Evolutionary conservation across 768 basidiomycete species (phyloP).

Genomic region (Krasilnikovozyma curviuscula): DNA sequence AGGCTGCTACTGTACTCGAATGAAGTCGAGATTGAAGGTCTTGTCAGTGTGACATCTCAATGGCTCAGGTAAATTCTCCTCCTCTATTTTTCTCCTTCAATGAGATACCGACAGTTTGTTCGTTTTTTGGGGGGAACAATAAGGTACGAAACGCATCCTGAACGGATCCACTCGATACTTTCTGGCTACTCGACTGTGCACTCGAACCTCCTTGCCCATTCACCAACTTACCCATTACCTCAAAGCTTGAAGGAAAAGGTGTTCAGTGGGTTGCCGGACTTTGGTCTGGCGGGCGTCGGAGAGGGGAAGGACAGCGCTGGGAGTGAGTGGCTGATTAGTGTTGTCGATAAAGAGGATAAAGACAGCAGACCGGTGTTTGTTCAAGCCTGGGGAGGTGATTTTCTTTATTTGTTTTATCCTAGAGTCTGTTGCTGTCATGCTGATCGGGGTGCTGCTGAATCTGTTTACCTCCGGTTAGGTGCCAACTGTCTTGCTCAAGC

Average conservation of each 20-base stretch:
- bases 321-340: background rate
- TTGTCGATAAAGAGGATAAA: background rate
- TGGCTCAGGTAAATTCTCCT: background rate
- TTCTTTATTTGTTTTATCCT: no score
- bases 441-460: no score
- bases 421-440: no score
- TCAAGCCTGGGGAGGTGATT: conserved; percentile 2
- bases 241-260: no score
- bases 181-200: background rate
- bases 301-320: background rate
- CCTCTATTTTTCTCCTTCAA: background rate
- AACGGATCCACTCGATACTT: conserved; percentile 1
- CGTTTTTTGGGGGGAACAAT: background rate
- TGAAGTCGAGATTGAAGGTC: background rate
- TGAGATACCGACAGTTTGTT: background rate
- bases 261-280: background rate
- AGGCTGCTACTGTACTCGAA: background rate
- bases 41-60: background rate
- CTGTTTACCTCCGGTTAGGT: no score
- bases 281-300: background rate
- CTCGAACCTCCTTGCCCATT: background rate
- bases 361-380: background rate
- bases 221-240: background rate
- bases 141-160: background rate
- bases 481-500: background rate